These are phyloP conservation scores for Pestalotiopsis sp. DNA, from an alignment of 2,329 filamentous ascomycete species.

Conservation along the genomic window DNA sequence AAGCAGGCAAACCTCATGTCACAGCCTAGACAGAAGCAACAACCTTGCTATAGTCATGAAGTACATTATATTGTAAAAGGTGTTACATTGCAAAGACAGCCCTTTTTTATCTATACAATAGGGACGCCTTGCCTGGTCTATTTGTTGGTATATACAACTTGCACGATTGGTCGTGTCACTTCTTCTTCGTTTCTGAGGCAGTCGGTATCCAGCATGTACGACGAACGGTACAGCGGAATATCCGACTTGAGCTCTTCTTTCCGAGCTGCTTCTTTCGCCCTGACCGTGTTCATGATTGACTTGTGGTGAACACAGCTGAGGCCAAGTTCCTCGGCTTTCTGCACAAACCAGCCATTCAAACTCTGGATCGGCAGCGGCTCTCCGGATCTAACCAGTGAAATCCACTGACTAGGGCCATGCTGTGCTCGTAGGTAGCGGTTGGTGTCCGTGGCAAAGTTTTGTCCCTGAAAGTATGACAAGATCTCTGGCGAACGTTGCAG, in stretches of 20 bases:
- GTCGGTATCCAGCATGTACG: conserved; percentile 31
- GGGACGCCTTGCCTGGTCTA: background rate
- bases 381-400: conserved; percentile 65
- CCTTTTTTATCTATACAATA: background rate
- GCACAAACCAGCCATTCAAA: conserved; percentile 86
- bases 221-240: conserved; percentile 23
- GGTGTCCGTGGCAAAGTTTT: conserved; percentile 64
- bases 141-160: conserved; percentile 17
- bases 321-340: conserved; percentile 71
- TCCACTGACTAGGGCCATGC: conserved; percentile 65
- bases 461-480: conserved; percentile 56
- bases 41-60: background rate
- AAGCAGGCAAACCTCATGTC: too few species aligned
- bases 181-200: conserved; percentile 3
- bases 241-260: conserved; percentile 31
- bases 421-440: conserved; percentile 54
- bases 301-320: conserved; percentile 75
- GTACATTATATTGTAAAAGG: background rate
- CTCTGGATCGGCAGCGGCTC: conserved; percentile 76
- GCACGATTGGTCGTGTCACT: background rate
- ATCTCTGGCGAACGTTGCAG: conserved; percentile 63
- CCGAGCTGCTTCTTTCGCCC: conserved; percentile 60
- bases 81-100: conserved; percentile 1
- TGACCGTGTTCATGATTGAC: conserved; percentile 72
- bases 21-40: background rate